phyloP scores from a whole-genome alignment of 257 asterid species.

The Striga asiatica region DNA sequence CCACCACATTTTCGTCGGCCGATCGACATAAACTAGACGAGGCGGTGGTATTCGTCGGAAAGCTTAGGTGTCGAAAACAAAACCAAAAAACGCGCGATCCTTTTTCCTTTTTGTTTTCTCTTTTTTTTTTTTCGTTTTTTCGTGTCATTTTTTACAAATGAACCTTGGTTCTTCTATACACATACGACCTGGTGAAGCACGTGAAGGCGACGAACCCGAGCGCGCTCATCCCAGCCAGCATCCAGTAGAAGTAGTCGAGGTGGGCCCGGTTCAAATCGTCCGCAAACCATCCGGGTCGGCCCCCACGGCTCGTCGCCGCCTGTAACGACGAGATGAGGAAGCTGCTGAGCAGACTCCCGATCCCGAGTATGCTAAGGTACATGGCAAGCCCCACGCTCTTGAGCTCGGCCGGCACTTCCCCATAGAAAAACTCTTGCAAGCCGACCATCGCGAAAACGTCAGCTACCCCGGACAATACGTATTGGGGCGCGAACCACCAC shows the following conservation, averaged over 20 bases:
- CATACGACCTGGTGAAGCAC: constrained; percentile 28
- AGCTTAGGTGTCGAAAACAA: no score
- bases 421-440: constrained; percentile 31
- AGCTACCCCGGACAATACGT: constrained; percentile 14
- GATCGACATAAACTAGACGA: no score
- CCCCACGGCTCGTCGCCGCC: constrained; percentile 23
- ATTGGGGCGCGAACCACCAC: constrained; percentile 32
- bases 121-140: no score
- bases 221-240: constrained; percentile 36
- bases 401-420: constrained; percentile 21
- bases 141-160: no score
- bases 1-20: no score
- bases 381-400: constrained; percentile 29
- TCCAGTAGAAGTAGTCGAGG: constrained; percentile 63
- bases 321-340: constrained; percentile 22
- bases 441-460: constrained; percentile 30
- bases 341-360: constrained; percentile 26
- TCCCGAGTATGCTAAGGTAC: constrained; percentile 27
- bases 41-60: no score
- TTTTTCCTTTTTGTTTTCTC: no score
- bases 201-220: constrained; percentile 22
- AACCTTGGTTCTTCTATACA: constrained; percentile 20
- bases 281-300: constrained; percentile 43
- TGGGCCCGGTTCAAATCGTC: constrained; percentile 57
- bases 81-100: no score